Base-by-base conservation (phyloP, 2,329 filamentous ascomycete genomes). In the Arthroderma sp. region DNA sequence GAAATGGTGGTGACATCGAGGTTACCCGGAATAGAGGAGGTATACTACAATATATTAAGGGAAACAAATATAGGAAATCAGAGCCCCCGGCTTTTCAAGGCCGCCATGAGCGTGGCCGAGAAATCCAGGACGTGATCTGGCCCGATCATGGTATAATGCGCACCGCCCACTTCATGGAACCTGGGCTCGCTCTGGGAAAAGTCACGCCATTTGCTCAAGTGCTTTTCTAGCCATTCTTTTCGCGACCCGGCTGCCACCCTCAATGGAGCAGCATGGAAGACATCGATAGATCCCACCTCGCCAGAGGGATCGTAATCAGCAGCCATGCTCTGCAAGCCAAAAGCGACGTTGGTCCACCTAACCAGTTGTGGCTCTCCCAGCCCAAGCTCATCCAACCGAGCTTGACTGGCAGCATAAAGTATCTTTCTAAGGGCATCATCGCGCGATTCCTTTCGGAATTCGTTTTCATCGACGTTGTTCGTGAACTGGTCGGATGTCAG, bases 291-390 rank as follows among this genome's bases (percentile, higher is more conserved):
- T 0, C 46, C 44, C 0, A 71, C 61, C 0, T 27, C 45, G 0
- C 67, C 67, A 0, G 11, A n/a, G 1, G 69, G 69, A 40, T 71
- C 63, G 49, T 72, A 73, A 10, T 70, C 59, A 7, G 31, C 27
- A 15, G 38, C 38, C 38, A 40, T 40, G 29, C 38, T 40, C 38
- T 40, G 38, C 22, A 40, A 5, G 8, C 38, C 15, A 29, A 9
- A 40, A 31, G 38, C 38, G 22, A 40, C 38, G 11, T 40, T 29
- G 29, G 38, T 29, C 38, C 38, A 40, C 7, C 38, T 9, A n/a
- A 29, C 38, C 3, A 40, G 38, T 30, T 28, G n/a, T 8, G 7
- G 8, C 5, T 40, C 8, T n/a, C 31, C 29, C 22, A 40, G 38
- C 7, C 22, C 38, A 29, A 48, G 43, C 31, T 30, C 32, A 33